phyloP scores from a whole-genome alignment of 2,329 filamentous ascomycete genomes.

The Gliomastix tumulicola region DNA sequence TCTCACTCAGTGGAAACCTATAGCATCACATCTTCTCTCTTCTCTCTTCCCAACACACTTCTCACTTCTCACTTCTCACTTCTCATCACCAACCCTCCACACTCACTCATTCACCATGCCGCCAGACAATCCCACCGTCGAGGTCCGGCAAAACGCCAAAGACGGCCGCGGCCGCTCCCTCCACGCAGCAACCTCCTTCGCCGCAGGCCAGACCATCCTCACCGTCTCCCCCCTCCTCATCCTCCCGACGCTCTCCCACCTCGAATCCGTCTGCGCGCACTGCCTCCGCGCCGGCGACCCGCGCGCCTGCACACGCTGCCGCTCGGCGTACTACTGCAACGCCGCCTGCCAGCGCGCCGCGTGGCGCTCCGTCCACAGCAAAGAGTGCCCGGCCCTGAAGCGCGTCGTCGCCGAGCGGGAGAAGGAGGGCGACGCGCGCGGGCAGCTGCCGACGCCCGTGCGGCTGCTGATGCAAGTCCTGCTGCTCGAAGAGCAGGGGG shows the following conservation, averaged over 20 bases:
- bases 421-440: constrained; percentile 8
- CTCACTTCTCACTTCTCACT: background rate
- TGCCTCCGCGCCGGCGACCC: constrained; percentile 28
- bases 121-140: constrained; percentile 10
- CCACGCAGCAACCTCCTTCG: constrained; percentile 30
- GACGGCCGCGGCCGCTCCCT: constrained; percentile 40
- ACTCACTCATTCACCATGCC: constrained; percentile 3
- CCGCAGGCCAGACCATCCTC: constrained; percentile 37
- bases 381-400: constrained; percentile 44
- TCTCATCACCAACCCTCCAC: constrained; percentile 1
- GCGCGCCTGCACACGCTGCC: constrained; percentile 45
- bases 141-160: constrained; percentile 16
- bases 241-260: constrained; percentile 35
- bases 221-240: constrained; percentile 36
- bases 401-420: constrained; percentile 12
- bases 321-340: constrained; percentile 46
- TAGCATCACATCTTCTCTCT: too few species aligned
- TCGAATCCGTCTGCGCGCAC: constrained; percentile 37
- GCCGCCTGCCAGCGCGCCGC: constrained; percentile 44
- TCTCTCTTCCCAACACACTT: too few species aligned
- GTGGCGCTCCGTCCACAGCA: constrained; percentile 45
- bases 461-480: constrained; percentile 46
- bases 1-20: too few species aligned
- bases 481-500: constrained; percentile 27
- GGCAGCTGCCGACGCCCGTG: constrained; percentile 44